Evolutionary conservation across 306 rosid species (phyloP).

Genomic region (Trifolium subterraneum): DNA sequence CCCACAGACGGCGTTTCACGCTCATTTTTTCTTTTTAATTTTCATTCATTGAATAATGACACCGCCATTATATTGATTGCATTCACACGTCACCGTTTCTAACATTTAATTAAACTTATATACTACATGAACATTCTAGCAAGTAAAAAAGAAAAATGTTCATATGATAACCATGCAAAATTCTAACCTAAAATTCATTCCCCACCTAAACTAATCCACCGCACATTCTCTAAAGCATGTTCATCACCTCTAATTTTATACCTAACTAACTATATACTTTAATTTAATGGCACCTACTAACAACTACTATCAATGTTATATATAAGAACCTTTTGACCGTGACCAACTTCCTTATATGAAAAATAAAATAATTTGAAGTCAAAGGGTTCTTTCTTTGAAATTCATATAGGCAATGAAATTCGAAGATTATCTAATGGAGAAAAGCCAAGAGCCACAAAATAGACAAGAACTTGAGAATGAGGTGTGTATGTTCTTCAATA

Average conservation of each 20-base stretch:
- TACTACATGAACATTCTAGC: conserved; percentile 14
- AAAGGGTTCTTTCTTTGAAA: conserved; percentile 17
- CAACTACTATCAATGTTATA: conserved; percentile 22
- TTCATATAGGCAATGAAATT: conserved; percentile 67
- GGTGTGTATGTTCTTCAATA: conserved; percentile 44
- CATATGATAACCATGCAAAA: conserved; percentile 43
- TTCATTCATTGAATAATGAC: conserved; percentile 32
- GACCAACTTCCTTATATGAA: conserved; percentile 10
- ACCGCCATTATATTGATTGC: conserved; percentile 48
- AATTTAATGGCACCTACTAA: conserved; percentile 64
- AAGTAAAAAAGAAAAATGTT: neutral
- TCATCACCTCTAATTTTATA: conserved; percentile 37
- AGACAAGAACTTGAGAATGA: conserved; percentile 68
- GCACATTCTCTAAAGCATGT: conserved; percentile 38
- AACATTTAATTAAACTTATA: conserved; percentile 10
- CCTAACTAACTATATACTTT: conserved; percentile 41
- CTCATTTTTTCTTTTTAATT: too few relatives aligned
- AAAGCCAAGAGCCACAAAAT: conserved; percentile 57
- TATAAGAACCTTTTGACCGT: conserved; percentile 25
- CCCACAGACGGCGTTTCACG: conserved; percentile 75
- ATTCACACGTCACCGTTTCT: conserved; percentile 67
- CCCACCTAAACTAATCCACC: conserved; percentile 48
- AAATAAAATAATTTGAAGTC: neutral
- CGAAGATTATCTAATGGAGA: conserved; percentile 72
- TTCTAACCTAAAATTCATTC: neutral